Base-by-base conservation (phyloP, 169 alveolate genomes). In the Theileria sp. region DNA sequence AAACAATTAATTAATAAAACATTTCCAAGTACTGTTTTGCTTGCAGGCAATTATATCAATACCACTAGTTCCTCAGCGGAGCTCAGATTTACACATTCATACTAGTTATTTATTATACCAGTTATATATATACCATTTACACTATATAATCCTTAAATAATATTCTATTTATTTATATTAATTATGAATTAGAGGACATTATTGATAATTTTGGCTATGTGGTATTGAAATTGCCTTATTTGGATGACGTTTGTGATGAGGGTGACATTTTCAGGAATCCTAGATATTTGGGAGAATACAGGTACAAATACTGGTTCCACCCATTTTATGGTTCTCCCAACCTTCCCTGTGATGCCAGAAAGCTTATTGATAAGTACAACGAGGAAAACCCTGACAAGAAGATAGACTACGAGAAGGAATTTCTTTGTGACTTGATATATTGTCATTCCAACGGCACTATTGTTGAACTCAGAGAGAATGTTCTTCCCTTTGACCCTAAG, bases 371-470 rank as follows among this genome's bases (percentile, higher is more conserved):
- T 69, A 87, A 90, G 68, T 83, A 90, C 85, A 90, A 90, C 61
- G 77, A 73, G 49, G 77, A 60, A 23, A 62, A 79, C 71, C 93
- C 92, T 23, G 92, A 87, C 21, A 72, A 85, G 58, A 88, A 78
- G 51, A 56, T 90, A 61, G 79, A 62, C 30, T 90, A 87, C 71
- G 93, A 90, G 75, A 32, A 34, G 23, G 86, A 79, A 36, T 80
- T 51, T 73, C 76, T 81, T 66, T 78, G 69, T 26, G 94, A 90
- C 80, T 66, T 86, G 19, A 81, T 87, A 23, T 87, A 90, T 49
- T 89, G 91, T 67, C 94, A 90, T 76, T 90, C 94, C 17, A 89
- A 90, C 74, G 94, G 94, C 25, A 90, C 94, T 17, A 90, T 90
- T 34, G 89, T 90, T 73, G 80, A 90, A 58, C 85, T 90, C 28